Evolutionary conservation across 2,329 filamentous ascomycete genomes (phyloP), one percentile per base, ranked within the genome.

Genomic region (Geosmithia morbida): DNA sequence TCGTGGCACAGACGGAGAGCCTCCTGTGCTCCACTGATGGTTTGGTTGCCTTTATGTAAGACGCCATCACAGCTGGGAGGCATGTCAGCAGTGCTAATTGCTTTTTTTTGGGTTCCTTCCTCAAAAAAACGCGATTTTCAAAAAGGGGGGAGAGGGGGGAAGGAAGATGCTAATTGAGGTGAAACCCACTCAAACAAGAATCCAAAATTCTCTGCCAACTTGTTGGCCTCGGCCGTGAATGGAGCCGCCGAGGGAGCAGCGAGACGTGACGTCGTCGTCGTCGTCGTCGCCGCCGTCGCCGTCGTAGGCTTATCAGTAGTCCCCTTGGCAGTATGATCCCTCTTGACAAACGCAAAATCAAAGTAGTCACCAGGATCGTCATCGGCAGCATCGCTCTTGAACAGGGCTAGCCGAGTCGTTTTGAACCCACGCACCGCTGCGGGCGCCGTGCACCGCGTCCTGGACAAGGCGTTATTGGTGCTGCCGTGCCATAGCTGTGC

Each of bases 61-160:
- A 98, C 92, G 48, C 92, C 92, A 63, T 98, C 92, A 60, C 98
- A 94, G 55, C 72, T 75, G 46, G 13, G 16, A 13, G 6, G 4
- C 3, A 8, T 41, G 13, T 16, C 11, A 41, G 18, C 39, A 41
- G 18, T 16, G 18, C 18, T 18, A 37, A 11, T 37, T 37, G 3
- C 33, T 7, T 16, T 37, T 3, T 11, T 7, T 18, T 44, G n/a
- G n/a, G n/a, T n/a, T n/a, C n/a, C n/a, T n/a, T n/a, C n/a, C n/a
- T n/a, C n/a, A n/a, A n/a, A n/a, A n/a, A n/a, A n/a, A n/a, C n/a
- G n/a, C n/a, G n/a, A n/a, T n/a, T n/a, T n/a, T 20, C 19, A 19
- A 16, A 8, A 16, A 26, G 2, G 6, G n/a, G 6, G 40, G 41
- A 20, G 11, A n/a, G 18, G 3, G 18, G 41, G 3, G 18, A 30